Evolutionary conservation across 208 protist genomes (phyloP).

Genomic region (Leishmania arabica): DNA sequence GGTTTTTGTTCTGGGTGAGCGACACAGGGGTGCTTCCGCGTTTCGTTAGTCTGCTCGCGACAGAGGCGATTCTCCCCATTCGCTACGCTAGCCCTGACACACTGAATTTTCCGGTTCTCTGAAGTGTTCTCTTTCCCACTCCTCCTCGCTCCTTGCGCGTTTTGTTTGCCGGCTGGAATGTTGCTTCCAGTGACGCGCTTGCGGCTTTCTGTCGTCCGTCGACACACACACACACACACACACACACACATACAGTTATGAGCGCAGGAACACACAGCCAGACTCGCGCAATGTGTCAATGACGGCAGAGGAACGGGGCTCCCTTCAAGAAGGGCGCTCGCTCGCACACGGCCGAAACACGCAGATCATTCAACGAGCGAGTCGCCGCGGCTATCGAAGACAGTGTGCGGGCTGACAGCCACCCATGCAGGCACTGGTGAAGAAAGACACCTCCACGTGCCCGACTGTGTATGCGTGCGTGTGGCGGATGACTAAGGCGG

Average conservation of each 20-base stretch:
- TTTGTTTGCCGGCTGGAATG: not conserved
- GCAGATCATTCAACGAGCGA: not conserved
- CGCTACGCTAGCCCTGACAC: not conserved
- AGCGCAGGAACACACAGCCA: not conserved
- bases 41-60: not conserved
- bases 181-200: not conserved
- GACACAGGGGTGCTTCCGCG: not conserved
- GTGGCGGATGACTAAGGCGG: not conserved
- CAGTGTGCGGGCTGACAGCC: not conserved
- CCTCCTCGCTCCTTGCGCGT: not conserved
- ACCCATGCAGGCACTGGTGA: not conserved
- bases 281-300: not conserved
- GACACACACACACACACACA: not conserved
- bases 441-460: not conserved
- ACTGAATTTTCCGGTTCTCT: not conserved
- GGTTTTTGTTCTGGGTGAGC: not conserved
- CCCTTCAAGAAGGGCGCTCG: not conserved
- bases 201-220: not conserved
- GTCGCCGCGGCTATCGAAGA: not conserved
- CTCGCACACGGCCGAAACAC: not conserved
- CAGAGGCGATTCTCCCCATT: not conserved
- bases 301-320: not conserved
- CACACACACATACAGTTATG: no score
- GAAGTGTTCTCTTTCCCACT: not conserved
- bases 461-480: not conserved